Conservation (phyloP, 2,329 filamentous ascomycete genomes). For the Bipolaris victoriae region DNA sequence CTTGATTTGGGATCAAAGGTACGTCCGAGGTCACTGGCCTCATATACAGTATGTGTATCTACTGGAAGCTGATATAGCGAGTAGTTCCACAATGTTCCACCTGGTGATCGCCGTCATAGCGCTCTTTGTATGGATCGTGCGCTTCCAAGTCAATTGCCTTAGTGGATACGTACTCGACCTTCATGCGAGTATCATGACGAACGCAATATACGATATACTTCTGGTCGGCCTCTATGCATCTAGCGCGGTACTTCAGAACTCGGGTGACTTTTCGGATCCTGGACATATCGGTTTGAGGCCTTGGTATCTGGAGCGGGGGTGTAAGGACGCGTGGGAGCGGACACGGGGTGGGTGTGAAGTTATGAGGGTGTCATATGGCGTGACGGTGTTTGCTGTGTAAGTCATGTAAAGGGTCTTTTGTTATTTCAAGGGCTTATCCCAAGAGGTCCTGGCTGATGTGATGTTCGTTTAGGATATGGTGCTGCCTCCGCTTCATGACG, state of each 20-base stretch:
- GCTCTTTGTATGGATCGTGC: conserved; percentile 19
- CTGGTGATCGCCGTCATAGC: conserved; percentile 19
- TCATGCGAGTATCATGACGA: conserved; percentile 13
- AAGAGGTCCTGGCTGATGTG: not conserved
- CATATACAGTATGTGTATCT: not conserved
- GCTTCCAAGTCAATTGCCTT: conserved; percentile 17
- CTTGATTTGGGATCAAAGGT: conserved; percentile 29
- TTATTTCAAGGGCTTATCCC: too few relatives aligned
- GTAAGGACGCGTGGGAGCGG: conserved; percentile 6
- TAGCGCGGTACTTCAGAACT: conserved; percentile 16
- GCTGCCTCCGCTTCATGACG: conserved; percentile 11
- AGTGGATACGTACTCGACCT: conserved; percentile 13
- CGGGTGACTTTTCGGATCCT: conserved; percentile 23
- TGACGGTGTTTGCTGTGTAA: conserved; percentile 21
- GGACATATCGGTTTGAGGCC: conserved; percentile 20
- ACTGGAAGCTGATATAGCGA: not conserved
- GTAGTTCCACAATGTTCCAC: conserved; percentile 18
- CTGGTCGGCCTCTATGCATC: conserved; percentile 25
- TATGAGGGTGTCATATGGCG: conserved; percentile 13
- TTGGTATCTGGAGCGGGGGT: conserved; percentile 28
- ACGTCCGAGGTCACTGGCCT: not conserved
- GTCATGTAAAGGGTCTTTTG: conserved; percentile 1
- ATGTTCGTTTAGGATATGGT: conserved; percentile 17
- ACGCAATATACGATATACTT: conserved; percentile 25
- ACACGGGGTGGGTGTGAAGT: conserved; percentile 12